A percentile compares a stretch with the other conserved stretches of the same genome.
These are phyloP conservation scores for Lagerstroemia speciosa DNA, from an alignment of 345 rosid genomes.

Conservation along the genomic window DNA sequence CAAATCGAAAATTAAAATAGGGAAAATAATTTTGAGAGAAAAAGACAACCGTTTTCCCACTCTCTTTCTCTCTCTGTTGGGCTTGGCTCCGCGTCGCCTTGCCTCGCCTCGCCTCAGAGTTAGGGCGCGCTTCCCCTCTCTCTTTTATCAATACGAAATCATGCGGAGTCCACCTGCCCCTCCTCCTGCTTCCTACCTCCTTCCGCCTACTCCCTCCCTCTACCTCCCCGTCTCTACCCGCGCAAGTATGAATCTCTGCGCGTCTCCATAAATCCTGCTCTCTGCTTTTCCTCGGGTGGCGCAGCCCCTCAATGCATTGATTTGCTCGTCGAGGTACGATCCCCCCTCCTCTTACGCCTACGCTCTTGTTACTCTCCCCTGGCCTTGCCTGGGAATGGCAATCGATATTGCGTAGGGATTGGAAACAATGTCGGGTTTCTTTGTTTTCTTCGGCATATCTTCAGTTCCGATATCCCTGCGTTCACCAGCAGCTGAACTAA, in stretches of 20 bases:
- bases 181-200: constrained; percentile 1
- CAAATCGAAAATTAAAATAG: too few relatives aligned
- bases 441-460: too few relatives aligned
- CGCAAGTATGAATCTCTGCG: not conserved
- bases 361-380: not conserved
- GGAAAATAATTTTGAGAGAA: too few relatives aligned
- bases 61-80: too few relatives aligned
- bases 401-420: too few relatives aligned
- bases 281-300: not conserved
- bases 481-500: not conserved
- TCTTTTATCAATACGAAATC: not conserved
- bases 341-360: not conserved
- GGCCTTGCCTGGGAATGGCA: not conserved
- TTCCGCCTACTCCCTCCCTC: not conserved
- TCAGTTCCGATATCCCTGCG: not conserved
- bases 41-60: too few relatives aligned
- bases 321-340: not conserved
- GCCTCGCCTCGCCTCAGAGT: too few relatives aligned
- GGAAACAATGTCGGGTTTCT: not conserved
- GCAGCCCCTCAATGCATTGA: not conserved
- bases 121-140: too few relatives aligned
- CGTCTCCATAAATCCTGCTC: too few relatives aligned
- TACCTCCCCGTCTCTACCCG: too few relatives aligned
- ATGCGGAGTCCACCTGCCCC: constrained; percentile 8
- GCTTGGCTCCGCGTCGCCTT: too few relatives aligned